Conservation (phyloP, 306 rosid species). For the Trifolium fragiferum region DNA sequence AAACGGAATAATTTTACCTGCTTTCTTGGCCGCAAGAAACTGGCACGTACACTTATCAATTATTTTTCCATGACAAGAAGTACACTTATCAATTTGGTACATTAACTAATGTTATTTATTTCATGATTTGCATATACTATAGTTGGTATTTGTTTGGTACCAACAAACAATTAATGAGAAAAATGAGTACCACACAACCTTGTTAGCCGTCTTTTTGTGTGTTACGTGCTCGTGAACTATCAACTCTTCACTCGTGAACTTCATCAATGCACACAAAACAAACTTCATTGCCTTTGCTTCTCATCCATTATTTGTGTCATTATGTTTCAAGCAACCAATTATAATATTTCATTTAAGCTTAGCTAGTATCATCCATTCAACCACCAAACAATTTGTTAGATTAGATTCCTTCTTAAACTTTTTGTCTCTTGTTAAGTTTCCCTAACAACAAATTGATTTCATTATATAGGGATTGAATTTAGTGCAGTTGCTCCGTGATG, state of each 20-base stretch:
- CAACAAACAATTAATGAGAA: constrained; percentile 24
- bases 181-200: constrained; percentile 38
- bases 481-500: no score
- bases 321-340: constrained; percentile 33
- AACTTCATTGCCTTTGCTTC: constrained; percentile 39
- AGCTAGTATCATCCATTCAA: constrained; percentile 23
- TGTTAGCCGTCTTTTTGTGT: constrained; percentile 63
- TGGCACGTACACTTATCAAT: constrained; percentile 14
- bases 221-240: constrained; percentile 66
- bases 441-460: constrained; percentile 8
- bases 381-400: neutral
- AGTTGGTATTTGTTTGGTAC: constrained; percentile 1
- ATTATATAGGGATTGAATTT: no score
- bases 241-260: constrained; percentile 59
- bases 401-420: neutral
- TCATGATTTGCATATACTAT: constrained; percentile 18
- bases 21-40: no score
- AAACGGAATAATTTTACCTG: no score
- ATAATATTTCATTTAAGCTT: neutral
- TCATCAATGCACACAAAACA: constrained; percentile 42
- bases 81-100: neutral
- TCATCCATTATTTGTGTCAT: constrained; percentile 48
- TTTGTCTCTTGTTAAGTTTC: constrained; percentile 17
- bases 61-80: neutral
- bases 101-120: neutral